Percentiles rank a stretch among this genome's conserved stretches.
Conservation (phyloP, 208 protist species). For the Trichomonas gallinae region DNA sequence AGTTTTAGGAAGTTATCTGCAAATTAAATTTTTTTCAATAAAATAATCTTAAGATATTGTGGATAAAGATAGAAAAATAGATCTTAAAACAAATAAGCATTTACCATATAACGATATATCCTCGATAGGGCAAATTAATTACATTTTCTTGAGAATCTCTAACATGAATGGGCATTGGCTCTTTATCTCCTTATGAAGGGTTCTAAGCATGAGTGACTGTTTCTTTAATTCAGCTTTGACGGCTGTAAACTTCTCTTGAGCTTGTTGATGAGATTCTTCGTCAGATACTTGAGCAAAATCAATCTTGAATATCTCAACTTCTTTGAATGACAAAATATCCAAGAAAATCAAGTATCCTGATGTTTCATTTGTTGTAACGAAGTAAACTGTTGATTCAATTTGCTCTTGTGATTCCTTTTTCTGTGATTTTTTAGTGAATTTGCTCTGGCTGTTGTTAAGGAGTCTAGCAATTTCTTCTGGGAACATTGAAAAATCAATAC, state of each 20-base stretch:
- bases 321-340: background rate
- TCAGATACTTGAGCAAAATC: background rate
- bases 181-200: background rate
- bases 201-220: background rate
- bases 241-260: background rate
- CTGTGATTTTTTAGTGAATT: background rate
- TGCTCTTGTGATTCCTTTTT: background rate
- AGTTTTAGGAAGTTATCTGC: too few species aligned
- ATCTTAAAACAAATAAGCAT: too few species aligned
- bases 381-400: background rate
- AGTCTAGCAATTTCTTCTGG: background rate
- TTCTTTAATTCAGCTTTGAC: background rate
- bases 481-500: background rate
- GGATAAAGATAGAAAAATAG: too few species aligned
- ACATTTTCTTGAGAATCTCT: background rate
- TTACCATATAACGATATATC: too few species aligned
- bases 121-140: too few species aligned
- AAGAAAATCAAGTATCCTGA: background rate
- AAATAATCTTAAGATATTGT: too few species aligned
- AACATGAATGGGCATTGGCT: background rate
- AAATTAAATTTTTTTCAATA: too few species aligned
- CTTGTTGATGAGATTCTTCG: background rate
- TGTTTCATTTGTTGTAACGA: background rate
- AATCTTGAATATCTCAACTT: background rate
- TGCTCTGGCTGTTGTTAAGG: background rate